phyloP scores from a whole-genome alignment of 2,329 filamentous ascomycete species.

The Ophiocordyceps unilateralis region DNA sequence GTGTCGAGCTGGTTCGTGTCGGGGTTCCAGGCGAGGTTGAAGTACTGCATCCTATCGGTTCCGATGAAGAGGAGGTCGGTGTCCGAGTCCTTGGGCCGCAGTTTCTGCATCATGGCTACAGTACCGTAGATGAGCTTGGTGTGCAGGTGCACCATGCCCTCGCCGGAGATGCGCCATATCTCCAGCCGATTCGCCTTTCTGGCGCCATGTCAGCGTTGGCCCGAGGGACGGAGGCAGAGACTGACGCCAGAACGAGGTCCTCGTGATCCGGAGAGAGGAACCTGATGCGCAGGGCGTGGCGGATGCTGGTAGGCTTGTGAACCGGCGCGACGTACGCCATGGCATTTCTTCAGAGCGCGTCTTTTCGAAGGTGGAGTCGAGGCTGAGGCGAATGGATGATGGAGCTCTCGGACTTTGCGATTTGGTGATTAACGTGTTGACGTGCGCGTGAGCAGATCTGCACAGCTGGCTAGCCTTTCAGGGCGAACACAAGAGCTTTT shows the following conservation, averaged over 20 bases:
- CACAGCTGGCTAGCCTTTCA: not conserved
- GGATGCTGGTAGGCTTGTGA: constrained; percentile 77
- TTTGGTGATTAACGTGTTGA: not conserved
- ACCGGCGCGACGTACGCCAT: constrained; percentile 97
- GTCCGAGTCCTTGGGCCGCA: constrained; percentile 55
- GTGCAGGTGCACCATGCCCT: constrained; percentile 45
- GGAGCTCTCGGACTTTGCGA: not conserved
- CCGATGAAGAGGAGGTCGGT: constrained; percentile 85
- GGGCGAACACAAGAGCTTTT: not conserved
- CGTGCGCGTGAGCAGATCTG: not conserved
- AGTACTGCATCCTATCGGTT: constrained; percentile 80
- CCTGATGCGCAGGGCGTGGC: constrained; percentile 68
- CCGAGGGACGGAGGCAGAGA: not conserved
- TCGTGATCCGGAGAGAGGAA: constrained; percentile 61
- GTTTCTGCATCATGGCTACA: constrained; percentile 66
- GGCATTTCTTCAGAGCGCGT: constrained; percentile 2
- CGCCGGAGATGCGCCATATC: constrained; percentile 54
- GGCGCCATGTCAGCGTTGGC: constrained; percentile 1
- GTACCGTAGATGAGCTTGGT: constrained; percentile 69
- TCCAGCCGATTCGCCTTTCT: constrained; percentile 78
- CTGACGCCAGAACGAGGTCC: constrained; percentile 77
- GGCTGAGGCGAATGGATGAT: not conserved
- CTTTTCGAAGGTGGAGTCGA: not conserved
- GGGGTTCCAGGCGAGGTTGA: constrained; percentile 71
- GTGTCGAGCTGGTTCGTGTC: constrained; percentile 32